phyloP scores from a whole-genome alignment of 169 alveolate genomes.

The Plasmodium malariae region DNA sequence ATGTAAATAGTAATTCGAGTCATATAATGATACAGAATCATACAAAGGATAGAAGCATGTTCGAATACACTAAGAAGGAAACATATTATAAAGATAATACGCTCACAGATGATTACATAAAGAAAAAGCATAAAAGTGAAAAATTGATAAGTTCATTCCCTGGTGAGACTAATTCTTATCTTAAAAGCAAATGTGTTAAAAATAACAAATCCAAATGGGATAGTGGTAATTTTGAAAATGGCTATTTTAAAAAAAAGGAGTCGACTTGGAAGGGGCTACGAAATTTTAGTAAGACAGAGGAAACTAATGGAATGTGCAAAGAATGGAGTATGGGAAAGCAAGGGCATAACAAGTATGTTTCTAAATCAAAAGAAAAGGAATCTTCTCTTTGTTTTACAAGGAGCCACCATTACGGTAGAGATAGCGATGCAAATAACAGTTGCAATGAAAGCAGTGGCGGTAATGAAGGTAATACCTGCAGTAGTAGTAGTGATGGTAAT shows the following conservation, averaged over 20 bases:
- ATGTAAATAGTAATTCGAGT: neutral
- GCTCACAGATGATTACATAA: neutral
- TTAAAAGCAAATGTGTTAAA: slow-evolving; percentile 16
- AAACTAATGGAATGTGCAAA: neutral
- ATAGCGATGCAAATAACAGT: neutral
- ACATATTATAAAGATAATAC: neutral
- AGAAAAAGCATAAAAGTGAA: slow-evolving; percentile 1
- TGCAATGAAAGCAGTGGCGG: neutral
- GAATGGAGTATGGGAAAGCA: neutral
- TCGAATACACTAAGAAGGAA: neutral
- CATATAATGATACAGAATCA: neutral
- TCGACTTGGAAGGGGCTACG: slow-evolving; percentile 5
- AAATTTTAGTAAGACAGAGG: neutral
- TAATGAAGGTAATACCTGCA: neutral
- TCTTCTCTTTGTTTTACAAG: neutral
- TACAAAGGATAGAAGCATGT: neutral
- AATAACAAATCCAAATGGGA: slow-evolving; percentile 3
- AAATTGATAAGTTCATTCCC: neutral
- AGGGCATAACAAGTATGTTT: neutral
- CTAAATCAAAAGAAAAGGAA: slow-evolving; percentile 5
- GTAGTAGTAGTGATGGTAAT: too few relatives aligned
- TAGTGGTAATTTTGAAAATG: slow-evolving; percentile 3
- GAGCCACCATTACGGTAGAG: neutral
- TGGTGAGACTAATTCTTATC: neutral
- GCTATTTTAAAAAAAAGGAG: slow-evolving; percentile 16